phyloP scores from a whole-genome alignment of 2,329 filamentous ascomycete species.

The Pseudocercospora pini-densiflorae region DNA sequence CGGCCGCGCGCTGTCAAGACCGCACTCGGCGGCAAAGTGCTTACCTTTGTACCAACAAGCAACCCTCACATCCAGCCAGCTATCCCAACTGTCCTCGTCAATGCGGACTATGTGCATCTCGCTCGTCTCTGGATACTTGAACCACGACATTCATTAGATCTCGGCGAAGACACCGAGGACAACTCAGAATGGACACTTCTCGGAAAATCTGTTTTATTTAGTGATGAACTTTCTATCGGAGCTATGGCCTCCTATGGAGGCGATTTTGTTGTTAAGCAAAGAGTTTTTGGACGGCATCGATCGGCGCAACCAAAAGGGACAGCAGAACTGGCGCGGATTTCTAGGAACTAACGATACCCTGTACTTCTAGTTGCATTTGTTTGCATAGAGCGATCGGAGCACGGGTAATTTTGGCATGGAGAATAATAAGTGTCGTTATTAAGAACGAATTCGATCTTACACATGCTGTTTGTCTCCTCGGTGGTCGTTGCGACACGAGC shows the following conservation, averaged over 20 bases:
- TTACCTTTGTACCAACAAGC: conserved; percentile 38
- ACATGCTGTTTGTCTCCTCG: not conserved
- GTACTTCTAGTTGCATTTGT: conserved; percentile 17
- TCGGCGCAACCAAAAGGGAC: conserved; percentile 8
- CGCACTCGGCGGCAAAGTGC: conserved; percentile 31
- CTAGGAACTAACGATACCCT: conserved; percentile 20
- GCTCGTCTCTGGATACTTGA: conserved; percentile 46
- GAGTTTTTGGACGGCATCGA: conserved; percentile 27
- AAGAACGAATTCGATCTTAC: not conserved
- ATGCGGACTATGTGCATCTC: conserved; percentile 39
- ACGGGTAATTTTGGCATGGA: not conserved
- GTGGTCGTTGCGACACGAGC: not conserved
- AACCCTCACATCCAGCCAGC: conserved; percentile 30
- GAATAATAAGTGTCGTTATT: not conserved
- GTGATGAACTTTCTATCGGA: conserved; percentile 39
- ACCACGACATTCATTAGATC: conserved; percentile 27
- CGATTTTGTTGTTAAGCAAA: conserved; percentile 28
- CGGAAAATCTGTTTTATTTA: conserved; percentile 47
- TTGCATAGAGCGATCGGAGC: conserved; percentile 7
- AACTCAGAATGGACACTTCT: conserved; percentile 44
- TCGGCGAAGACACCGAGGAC: conserved; percentile 9
- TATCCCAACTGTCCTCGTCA: conserved; percentile 37
- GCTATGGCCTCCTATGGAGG: conserved; percentile 29
- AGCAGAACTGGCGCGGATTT: conserved; percentile 7
- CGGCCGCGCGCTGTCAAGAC: conserved; percentile 35